Conservation (phyloP, 2,329 filamentous ascomycete genomes). For the Microdochium trichocladiopsis region DNA sequence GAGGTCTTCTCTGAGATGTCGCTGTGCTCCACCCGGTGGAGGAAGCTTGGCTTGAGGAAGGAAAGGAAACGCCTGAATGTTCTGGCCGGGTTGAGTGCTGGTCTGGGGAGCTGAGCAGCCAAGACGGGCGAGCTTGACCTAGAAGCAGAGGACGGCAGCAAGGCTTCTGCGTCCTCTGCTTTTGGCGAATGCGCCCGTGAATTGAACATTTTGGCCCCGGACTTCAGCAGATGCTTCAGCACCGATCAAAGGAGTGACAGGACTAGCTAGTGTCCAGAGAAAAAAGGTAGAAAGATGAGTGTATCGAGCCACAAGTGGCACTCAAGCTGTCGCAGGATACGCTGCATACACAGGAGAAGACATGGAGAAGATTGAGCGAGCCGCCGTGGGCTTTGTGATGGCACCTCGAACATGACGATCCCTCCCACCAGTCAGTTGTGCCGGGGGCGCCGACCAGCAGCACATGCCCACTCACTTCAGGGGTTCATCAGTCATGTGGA, state of each 20-base stretch:
- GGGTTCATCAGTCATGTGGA: too few species aligned
- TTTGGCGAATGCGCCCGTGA: background rate
- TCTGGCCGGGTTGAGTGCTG: constrained; percentile 6
- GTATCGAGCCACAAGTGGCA: too few species aligned
- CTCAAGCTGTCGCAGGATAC: too few species aligned
- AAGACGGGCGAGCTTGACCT: background rate
- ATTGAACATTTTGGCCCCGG: background rate
- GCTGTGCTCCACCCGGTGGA: constrained; percentile 4
- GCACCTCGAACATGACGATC: too few species aligned
- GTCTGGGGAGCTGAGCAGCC: background rate
- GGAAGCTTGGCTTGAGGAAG: constrained; percentile 18
- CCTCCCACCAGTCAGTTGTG: too few species aligned
- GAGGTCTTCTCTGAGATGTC: constrained; percentile 10
- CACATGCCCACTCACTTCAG: too few species aligned
- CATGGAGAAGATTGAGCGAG: too few species aligned
- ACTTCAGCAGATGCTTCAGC: background rate
- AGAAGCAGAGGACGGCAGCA: background rate
- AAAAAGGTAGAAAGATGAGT: background rate
- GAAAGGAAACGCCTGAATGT: constrained; percentile 9
- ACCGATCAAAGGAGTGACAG: background rate
- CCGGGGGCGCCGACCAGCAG: too few species aligned
- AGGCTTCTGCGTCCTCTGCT: background rate
- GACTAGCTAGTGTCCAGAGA: background rate
- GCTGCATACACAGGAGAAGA: too few species aligned
- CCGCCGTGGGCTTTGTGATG: too few species aligned